A percentile compares a stretch with the other conserved stretches of the same genome.
Conservation (phyloP, 306 rosid genomes). For the Datisca glomerata region DNA sequence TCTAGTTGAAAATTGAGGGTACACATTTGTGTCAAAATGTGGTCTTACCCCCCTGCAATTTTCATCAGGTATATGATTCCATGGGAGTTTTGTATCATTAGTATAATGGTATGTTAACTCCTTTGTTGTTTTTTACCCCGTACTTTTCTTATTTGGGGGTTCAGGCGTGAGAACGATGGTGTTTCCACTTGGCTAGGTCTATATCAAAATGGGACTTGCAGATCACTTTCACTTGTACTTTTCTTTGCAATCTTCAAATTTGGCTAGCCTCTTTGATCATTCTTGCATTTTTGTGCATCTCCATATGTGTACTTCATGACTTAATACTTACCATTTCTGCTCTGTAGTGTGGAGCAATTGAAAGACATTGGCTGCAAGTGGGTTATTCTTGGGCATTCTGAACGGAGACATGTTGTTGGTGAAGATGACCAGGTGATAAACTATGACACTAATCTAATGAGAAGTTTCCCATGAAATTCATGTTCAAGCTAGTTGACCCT, state of each 20-base stretch:
- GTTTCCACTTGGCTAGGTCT: no score
- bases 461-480: conserved; percentile 9
- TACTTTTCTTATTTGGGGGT: no score
- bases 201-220: no score
- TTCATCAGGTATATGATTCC: no score
- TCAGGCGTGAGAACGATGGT: no score
- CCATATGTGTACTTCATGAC: conserved; percentile 3
- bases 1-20: no score
- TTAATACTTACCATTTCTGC: conserved; percentile 4
- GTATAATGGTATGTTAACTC: no score
- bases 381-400: conserved; percentile 99
- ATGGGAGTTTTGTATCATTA: no score
- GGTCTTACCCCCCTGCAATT: no score
- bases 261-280: no score
- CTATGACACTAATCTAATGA: conserved; percentile 1
- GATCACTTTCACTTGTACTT: not conserved
- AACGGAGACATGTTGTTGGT: conserved; percentile 88
- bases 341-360: conserved; percentile 77
- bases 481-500: conserved; percentile 10
- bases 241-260: not conserved
- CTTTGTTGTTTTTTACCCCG: no score
- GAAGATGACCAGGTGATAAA: conserved; percentile 79
- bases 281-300: not conserved
- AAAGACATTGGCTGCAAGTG: conserved; percentile 86
- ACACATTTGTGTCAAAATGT: no score